Base-by-base conservation (phyloP, 176 grass and related monocot genomes). In the Paspalum notatum region DNA sequence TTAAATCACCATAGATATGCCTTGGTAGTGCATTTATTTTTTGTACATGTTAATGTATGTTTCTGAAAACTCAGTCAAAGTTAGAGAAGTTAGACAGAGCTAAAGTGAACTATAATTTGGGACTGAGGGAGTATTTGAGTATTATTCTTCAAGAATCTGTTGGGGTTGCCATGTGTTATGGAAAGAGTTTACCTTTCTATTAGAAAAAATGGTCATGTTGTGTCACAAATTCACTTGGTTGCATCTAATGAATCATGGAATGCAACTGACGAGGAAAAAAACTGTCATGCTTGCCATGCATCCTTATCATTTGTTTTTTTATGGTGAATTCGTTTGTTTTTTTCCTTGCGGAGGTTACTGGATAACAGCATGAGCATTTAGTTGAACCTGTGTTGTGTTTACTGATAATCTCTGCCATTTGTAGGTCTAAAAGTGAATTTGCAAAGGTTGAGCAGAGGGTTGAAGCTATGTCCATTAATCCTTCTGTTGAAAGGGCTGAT, bases 371-470 rank as follows among this genome's bases (percentile, higher is more conserved):
- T 68, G 45, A 12, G 44, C 3, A 32, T 32, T 2, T 32, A 32
- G 3, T 38, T 61, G 32, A 62, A 48, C 5, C 46, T 65, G 16
- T 54, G 48, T 26, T 49, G 8, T 27, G 27, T 71, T 83, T 56
- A 62, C 71, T 81, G 20, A 81, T 76, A 62, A 12, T 53, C 12
- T 44, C 20, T 82, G 18, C 2, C 45, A 71, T 87, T 56, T 65
- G 52, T 70, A 96, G 97, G 89, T 57, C 89, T 45, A 89, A 90
- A 84, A 85, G 80, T 87, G 89, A 92, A 72, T 86, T 87, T 90
- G 82, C 72, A 69, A 97, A 87, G 85, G 76, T 80, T 49, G 90
- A 94, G 45, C 73, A 52, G 47, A 97, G 90, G 87, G 79, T 71
- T 49, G 88, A 96, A 72, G 75, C 85, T 56, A 74, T 80, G 62